Base-by-base conservation (phyloP, 129 eudicot species). In the Flaveria sonorensis region DNA sequence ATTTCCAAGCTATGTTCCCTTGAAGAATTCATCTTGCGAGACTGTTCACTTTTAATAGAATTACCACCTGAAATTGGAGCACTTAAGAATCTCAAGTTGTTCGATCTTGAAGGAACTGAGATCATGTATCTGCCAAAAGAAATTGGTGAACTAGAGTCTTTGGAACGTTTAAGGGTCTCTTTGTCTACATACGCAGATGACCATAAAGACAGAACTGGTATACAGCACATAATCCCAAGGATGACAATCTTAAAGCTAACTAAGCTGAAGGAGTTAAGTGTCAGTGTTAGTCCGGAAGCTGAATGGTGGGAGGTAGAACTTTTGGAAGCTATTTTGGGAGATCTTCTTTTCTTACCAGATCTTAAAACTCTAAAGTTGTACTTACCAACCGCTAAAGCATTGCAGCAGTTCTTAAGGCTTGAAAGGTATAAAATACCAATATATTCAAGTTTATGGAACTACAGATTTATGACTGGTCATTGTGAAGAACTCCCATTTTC, bases 21-120 rank as follows among this genome's bases (percentile, higher is more conserved):
- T 62, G 60, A 59, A 36, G 66, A 52, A 53, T 70, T 84, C 10
- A 43, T 51, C 32, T 69, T 84, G 46, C 68, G 18, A 80, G 76
- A 73, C 7, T 84, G 87, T 42, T 52, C 73, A 8, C 66, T 76
- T 6, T 43, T 80, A 51, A 32, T 66, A 55, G 76, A 63, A 26
- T 21, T 84, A 40, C 87, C 87, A 1, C 51, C 83, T 15, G 72
- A 84, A 72, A 65, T 84, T 20, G 80, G 76, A 61, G 51, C 67
- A 21, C 76, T 84, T 32, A 63, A 47, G n/a, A 76, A 55, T 24
- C 78, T 84, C 19, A 73, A 76, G 77, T 32, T 84, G 16, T 79
- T 84, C 76, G 87, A 84, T 63, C 81, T 80, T 13, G 78, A 77
- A 53, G 72, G 78, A 48, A 84, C 82, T 14, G 82, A 81, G 72